These are phyloP conservation scores for Cryphonectria carpinicola DNA, from an alignment of 2,329 filamentous ascomycete species.

Conservation along the genomic window DNA sequence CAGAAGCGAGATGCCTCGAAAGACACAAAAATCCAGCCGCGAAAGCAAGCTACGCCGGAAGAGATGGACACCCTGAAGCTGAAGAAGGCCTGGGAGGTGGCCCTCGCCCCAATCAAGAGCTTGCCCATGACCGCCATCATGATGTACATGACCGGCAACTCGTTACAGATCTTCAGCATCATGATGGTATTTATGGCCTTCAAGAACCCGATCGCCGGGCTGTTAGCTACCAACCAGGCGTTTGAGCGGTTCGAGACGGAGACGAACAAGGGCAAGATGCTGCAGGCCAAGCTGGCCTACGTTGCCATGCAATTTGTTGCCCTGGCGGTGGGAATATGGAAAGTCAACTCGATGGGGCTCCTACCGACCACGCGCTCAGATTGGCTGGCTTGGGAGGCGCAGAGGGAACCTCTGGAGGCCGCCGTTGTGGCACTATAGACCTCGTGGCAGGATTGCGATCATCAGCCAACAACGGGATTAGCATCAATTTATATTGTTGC, in stretches of 20 bases:
- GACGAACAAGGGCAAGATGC: conserved; percentile 71
- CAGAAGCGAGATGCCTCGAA: conserved; percentile 55
- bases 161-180: conserved; percentile 97
- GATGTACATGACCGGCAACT: conserved; percentile 99
- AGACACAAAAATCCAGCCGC: conserved; percentile 53
- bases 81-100: conserved; percentile 98
- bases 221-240: conserved; percentile 81
- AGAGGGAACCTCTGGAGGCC: conserved; percentile 69
- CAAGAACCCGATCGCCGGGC: conserved; percentile 88
- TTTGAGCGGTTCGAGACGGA: conserved; percentile 91
- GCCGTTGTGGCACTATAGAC: conserved; percentile 64
- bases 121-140: conserved; percentile 98
- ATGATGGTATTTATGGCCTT: conserved; percentile 99
- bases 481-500: not conserved
- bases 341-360: conserved; percentile 94
- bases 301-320: conserved; percentile 84
- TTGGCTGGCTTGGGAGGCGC: conserved; percentile 94
- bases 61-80: conserved; percentile 96
- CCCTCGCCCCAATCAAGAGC: conserved; percentile 88
- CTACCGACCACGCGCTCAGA: conserved; percentile 95
- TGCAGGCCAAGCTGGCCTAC: conserved; percentile 86
- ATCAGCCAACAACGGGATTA: not conserved
- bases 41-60: conserved; percentile 72
- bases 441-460: not conserved
- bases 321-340: conserved; percentile 88